phyloP scores from a whole-genome alignment of 148 eudicot species.

The Tetragonia tetragonoides region DNA sequence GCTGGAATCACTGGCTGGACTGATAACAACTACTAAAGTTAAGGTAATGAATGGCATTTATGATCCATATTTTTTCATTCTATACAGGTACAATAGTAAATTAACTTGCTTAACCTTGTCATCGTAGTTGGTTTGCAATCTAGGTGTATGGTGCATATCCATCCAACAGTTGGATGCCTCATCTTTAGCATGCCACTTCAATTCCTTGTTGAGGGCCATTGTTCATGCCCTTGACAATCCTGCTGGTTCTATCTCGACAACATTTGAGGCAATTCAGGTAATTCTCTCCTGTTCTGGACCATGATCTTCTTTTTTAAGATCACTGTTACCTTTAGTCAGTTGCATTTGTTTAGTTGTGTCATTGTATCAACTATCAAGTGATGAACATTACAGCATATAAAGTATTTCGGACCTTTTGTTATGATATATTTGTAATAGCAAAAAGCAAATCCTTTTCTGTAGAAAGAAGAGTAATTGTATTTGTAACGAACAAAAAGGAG shows the following conservation, averaged over 20 bases:
- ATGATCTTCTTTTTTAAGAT: neutral
- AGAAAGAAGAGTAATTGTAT: no score
- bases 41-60: conserved; percentile 42
- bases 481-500: no score
- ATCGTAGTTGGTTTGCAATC: conserved; percentile 70
- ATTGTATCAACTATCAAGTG: neutral
- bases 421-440: no score
- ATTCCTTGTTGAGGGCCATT: conserved; percentile 60
- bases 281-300: conserved; percentile 5
- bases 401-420: no score
- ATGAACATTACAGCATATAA: neutral
- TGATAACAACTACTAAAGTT: conserved; percentile 51
- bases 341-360: neutral
- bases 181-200: conserved; percentile 43
- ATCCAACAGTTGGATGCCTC: conserved; percentile 63
- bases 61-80: neutral
- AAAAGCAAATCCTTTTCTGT: no score
- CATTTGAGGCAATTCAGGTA: conserved; percentile 91
- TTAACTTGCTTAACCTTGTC: conserved; percentile 19
- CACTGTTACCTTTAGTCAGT: neutral
- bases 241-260: conserved; percentile 68
- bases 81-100: neutral
- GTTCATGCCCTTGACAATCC: conserved; percentile 87
- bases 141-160: conserved; percentile 91
- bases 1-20: conserved; percentile 49